phyloP scores from a whole-genome alignment of 1,139 yeast genomes.

The Suhomyces guaymorum region DNA sequence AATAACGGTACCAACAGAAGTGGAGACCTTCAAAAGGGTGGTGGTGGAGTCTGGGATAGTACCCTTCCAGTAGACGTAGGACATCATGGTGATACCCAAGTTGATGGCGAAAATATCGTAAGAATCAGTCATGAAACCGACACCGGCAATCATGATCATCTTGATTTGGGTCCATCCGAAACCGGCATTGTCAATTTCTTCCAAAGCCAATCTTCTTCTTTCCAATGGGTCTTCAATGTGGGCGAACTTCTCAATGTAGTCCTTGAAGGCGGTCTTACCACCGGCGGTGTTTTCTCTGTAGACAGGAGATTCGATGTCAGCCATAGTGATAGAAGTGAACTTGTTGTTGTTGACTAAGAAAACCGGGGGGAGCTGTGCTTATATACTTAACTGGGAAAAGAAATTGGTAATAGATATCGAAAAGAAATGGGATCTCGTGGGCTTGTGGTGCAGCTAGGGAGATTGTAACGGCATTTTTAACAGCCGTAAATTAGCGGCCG shows the following conservation, averaged over 20 bases:
- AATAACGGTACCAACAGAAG: conserved; percentile 91
- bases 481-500: conserved; percentile 3
- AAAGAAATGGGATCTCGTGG: conserved; percentile 16
- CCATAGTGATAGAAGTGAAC: conserved; percentile 18
- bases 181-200: conserved; percentile 79
- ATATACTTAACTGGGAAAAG: conserved; percentile 1
- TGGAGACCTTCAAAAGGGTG: conserved; percentile 80
- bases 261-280: conserved; percentile 91
- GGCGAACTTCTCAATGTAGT: conserved; percentile 78
- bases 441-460: conserved; percentile 5
- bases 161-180: conserved; percentile 89
- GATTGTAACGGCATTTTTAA: conserved; percentile 8
- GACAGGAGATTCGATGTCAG: conserved; percentile 26
- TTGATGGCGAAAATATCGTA: conserved; percentile 90
- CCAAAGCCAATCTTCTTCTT: conserved; percentile 86
- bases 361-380: conserved; percentile 1
- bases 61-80: conserved; percentile 72
- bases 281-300: conserved; percentile 42
- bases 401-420: conserved; percentile 6
- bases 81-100: conserved; percentile 73
- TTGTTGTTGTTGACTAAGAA: conserved; percentile 1
- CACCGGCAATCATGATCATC: conserved; percentile 90
- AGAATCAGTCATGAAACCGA: conserved; percentile 90
- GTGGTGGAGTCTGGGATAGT: conserved; percentile 65
- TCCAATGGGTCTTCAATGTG: conserved; percentile 85